Evolutionary conservation across 2,329 filamentous ascomycete genomes (phyloP).

Genomic region (Escovopsis weberi): DNA sequence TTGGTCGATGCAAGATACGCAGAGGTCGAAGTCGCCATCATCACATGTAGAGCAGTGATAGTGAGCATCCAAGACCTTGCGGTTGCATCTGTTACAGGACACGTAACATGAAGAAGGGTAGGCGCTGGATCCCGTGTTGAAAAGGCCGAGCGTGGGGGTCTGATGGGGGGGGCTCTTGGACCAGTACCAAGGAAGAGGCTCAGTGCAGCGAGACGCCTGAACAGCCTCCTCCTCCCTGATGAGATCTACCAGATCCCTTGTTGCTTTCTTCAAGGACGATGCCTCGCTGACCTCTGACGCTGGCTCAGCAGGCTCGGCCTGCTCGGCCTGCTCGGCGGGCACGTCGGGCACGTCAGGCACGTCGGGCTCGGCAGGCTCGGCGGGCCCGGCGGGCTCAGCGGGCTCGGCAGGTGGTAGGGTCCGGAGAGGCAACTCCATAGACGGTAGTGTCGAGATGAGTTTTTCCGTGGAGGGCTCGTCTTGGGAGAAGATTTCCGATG

Average conservation of each 20-base stretch:
- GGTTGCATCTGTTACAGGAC: slow-evolving; percentile 85
- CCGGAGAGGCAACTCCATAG: slow-evolving; percentile 11
- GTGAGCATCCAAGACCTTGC: slow-evolving; percentile 64
- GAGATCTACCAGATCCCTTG: no score
- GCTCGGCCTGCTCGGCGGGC: no score
- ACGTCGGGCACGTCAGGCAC: no score
- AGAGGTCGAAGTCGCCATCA: slow-evolving; percentile 87
- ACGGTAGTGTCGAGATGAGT: background rate
- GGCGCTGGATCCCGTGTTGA: background rate
- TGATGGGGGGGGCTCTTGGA: no score
- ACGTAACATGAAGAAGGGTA: slow-evolving; percentile 49
- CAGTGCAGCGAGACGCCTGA: no score
- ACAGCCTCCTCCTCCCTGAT: no score
- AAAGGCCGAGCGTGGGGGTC: background rate
- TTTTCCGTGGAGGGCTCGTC: background rate
- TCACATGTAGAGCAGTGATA: slow-evolving; percentile 94
- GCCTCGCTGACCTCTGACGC: no score
- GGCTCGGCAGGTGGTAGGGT: slow-evolving; percentile 8
- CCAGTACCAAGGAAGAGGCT: no score
- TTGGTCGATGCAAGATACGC: slow-evolving; percentile 58
- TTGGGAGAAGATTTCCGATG: no score
- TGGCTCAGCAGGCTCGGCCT: no score
- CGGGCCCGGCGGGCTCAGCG: background rate
- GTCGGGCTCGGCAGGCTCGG: background rate
- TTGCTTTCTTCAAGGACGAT: no score